These are phyloP conservation scores for Coemansia sp. DNA, from an alignment of 192 early-diverging fungal genomes.

Conservation along the genomic window DNA sequence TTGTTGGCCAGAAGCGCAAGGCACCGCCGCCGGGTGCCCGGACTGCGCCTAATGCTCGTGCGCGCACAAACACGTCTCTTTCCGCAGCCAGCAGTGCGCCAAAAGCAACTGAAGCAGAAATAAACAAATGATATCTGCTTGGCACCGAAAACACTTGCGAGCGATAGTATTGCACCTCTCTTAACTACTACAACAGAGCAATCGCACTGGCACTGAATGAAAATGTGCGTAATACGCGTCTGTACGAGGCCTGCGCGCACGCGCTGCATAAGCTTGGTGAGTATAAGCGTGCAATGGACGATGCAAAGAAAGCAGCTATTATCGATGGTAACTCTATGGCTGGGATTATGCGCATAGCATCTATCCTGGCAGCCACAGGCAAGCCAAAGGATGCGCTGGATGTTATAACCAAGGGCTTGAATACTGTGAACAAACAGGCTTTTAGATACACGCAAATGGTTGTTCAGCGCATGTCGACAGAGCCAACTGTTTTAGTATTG, in stretches of 20 bases:
- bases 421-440: not conserved
- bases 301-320: conserved; percentile 29
- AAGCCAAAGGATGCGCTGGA: conserved; percentile 21
- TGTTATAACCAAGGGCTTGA: conserved; percentile 13
- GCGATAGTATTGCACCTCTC: conserved; percentile 25
- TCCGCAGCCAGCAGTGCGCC: not conserved
- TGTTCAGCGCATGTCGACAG: conserved; percentile 16
- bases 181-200: conserved; percentile 41
- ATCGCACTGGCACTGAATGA: conserved; percentile 28
- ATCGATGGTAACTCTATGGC: conserved; percentile 13
- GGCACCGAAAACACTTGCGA: conserved; percentile 28
- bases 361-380: conserved; percentile 21
- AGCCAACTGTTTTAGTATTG: conserved; percentile 25
- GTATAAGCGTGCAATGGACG: conserved; percentile 27
- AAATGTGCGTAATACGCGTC: conserved; percentile 8
- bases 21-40: not conserved
- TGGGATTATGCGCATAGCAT: conserved; percentile 23
- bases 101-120: not conserved
- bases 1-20: conserved; percentile 30
- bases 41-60: not conserved
- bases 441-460: conserved; percentile 20
- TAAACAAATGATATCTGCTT: conserved; percentile 12
- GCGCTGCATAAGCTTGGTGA: conserved; percentile 35
- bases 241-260: conserved; percentile 33
- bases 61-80: not conserved